Evolutionary conservation across 257 asterid species (phyloP), one percentile per base, ranked within the genome.

Genomic region (Lithospermum erythrorhizon): DNA sequence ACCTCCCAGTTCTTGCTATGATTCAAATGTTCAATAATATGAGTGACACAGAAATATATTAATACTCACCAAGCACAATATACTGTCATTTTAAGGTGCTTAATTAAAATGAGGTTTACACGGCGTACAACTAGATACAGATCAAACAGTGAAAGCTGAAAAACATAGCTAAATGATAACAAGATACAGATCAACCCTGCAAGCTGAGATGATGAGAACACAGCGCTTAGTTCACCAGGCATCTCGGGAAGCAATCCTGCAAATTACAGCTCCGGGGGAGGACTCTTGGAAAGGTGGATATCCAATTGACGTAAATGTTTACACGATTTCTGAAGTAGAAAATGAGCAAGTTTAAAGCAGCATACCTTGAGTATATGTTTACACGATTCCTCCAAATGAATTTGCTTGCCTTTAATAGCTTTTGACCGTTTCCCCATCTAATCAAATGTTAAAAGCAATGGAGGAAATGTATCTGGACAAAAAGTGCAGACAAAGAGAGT

Each of bases 241-340:
- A 76, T 88, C 95, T 55, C 96, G 81, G 35, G 89, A 85, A 55
- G 95, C 95, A 67, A 91, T 84, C 72, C 96, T 79, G 79, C 95
- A 82, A 17, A 78, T 61, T 66, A 82, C 68, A 88, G 65, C 84
- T 88, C 98, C 67, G 62, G 51, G n/a, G 72, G 76, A 18, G 96
- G 35, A 69, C 88, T 82, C 80, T 91, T 91, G 81, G 4, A 24
- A 24, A 24, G 3, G 27, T 27, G 32, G 32, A 27, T 27, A 27
- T 27, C 0, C 32, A 27, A 27, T 27, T 24, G 27, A 4, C 27
- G 27, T 24, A 24, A n/a, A 24, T 24, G 4, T 4, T 24, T 24
- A 53, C 24, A 18, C 2, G 10, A 19, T 19, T 18, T 8, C 22
- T 10, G 4, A 19, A 18, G 21, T 30, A 22, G 66, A 61, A 61